Percentiles rank a stretch among this genome's conserved stretches.
phyloP scores from a whole-genome alignment of 768 basidiomycete genomes.

The Serpula lacrymans region DNA sequence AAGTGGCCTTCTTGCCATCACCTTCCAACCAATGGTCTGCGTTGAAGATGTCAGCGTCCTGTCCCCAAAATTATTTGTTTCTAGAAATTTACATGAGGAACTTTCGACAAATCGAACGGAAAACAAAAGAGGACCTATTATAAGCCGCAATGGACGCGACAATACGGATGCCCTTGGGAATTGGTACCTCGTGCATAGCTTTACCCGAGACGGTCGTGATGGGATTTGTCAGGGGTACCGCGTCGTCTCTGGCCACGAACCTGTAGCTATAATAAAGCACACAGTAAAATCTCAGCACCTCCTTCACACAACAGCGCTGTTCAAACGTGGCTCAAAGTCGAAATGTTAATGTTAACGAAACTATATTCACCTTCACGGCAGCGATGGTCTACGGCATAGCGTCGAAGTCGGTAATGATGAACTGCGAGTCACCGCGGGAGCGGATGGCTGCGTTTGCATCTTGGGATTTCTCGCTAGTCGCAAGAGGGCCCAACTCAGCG shows the following conservation, averaged over 20 bases:
- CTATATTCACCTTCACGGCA: conserved; percentile 38
- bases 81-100: conserved; percentile 10
- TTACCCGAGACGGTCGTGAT: conserved; percentile 45
- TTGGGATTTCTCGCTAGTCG: conserved; percentile 58
- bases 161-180: conserved; percentile 50
- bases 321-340: neutral
- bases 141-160: conserved; percentile 53
- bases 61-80: conserved; percentile 26
- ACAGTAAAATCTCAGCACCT: conserved; percentile 46
- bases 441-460: conserved; percentile 42
- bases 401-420: conserved; percentile 44
- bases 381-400: conserved; percentile 46
- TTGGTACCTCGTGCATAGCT: conserved; percentile 37
- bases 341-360: conserved; percentile 3
- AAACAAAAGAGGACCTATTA: conserved; percentile 39
- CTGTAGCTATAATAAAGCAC: conserved; percentile 53
- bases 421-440: conserved; percentile 34
- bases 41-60: conserved; percentile 28
- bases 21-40: conserved; percentile 25
- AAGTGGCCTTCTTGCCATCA: conserved; percentile 12
- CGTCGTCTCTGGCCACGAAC: conserved; percentile 47
- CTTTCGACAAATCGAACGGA: neutral
- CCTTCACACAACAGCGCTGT: conserved; percentile 24
- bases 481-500: conserved; percentile 58
- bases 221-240: conserved; percentile 57